Base-by-base conservation (phyloP, 768 basidiomycete genomes). In the Pisolithus orientalis region DNA sequence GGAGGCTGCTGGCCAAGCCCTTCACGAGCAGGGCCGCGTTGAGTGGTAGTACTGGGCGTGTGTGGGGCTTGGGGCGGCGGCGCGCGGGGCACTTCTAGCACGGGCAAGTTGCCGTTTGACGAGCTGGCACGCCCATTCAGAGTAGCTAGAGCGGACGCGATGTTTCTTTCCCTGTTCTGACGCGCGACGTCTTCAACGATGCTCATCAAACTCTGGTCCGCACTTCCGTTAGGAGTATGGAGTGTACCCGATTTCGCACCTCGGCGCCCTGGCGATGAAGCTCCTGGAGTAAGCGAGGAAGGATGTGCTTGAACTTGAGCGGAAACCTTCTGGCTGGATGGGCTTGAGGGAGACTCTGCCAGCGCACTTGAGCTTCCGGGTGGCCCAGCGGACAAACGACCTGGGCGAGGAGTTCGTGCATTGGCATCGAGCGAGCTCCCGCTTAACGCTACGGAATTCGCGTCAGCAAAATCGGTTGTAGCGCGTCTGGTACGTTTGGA, bases 181-280 rank as follows among this genome's bases (percentile, higher is more conserved):
- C 68, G 68, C 25, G 82, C 65, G 43, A 86, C 80, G 51, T 73
- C 77, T 59, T 86, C 84, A 8, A 88, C 80, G 56, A 88, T 81
- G 58, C 78, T 81, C 83, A 87, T 82, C 62, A 87, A 65, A 40
- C 77, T 84, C 39, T 59, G 59, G 17, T 54, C 62, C 8, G 49
- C 39, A 9, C 49, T 60, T 5, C 66, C 59, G 2, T 65, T 65
- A 13, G 45, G 45, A 1, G 28, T 48, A 31, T 57, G 56, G 2
- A 51, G 25, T 16, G 34, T 50, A 3, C 45, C 51, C 9, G 42
- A 48, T 50, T 29, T 59, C 5, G 42, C n/a, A 6, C 24, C 31
- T 7, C 44, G 50, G 29, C 57, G 28, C 14, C 44, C 28, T 9
- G 17, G 64, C 5, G 54, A 9, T 29, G 51, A 58, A 5, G 45